phyloP scores from a whole-genome alignment of 2,329 filamentous ascomycete species.

The Byssochlamys sp. region DNA sequence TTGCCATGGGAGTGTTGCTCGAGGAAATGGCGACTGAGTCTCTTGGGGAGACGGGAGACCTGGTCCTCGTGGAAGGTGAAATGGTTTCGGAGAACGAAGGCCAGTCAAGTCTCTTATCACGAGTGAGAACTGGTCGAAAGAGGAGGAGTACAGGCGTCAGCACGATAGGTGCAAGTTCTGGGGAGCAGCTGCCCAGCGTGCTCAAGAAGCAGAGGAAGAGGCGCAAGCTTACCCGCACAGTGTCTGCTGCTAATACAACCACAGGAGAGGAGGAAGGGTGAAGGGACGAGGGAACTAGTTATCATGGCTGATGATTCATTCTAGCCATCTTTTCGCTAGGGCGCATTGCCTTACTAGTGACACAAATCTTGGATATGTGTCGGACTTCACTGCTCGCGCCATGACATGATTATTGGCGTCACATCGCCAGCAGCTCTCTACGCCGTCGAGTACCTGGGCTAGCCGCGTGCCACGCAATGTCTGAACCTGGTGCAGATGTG shows the following conservation, averaged over 20 bases:
- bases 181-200: constrained; percentile 10
- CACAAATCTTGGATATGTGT: too few relatives aligned
- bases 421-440: too few relatives aligned
- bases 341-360: too few relatives aligned
- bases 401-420: too few relatives aligned
- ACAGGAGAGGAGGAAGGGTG: not conserved
- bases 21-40: constrained; percentile 47
- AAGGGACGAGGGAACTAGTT: not conserved
- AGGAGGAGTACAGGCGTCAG: constrained; percentile 12
- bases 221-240: constrained; percentile 13
- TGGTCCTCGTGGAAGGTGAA: constrained; percentile 47
- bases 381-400: too few relatives aligned
- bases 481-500: too few relatives aligned
- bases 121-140: constrained; percentile 10
- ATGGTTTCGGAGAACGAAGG: constrained; percentile 16
- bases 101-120: constrained; percentile 1
- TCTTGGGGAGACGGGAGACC: constrained; percentile 49
- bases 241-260: constrained; percentile 3
- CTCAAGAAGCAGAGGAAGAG: constrained; percentile 17
- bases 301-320: not conserved
- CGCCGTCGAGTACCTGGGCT: too few relatives aligned
- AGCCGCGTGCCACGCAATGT: too few relatives aligned
- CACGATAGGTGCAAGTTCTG: constrained; percentile 14
- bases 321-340: too few relatives aligned
- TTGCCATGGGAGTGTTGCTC: constrained; percentile 51